Base-by-base conservation (phyloP, 2,329 filamentous ascomycete species). In the Simplicillium sp. region DNA sequence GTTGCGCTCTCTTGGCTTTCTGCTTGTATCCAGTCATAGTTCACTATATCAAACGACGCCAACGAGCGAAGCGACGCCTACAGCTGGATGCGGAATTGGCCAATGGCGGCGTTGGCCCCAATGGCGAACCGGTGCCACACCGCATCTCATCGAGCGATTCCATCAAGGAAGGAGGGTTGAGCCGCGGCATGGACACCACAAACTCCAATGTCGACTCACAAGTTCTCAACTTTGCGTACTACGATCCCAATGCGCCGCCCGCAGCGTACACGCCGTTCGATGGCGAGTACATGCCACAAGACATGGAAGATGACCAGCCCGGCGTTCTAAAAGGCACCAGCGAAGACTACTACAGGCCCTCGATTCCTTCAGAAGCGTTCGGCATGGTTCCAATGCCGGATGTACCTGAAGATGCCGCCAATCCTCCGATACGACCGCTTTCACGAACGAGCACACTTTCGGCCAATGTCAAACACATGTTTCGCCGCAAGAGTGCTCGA, bases 281-380 rank as follows among this genome's bases (percentile, higher is more conserved):
- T 15, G 49, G 48, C 28, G 51, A 56, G 17, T 54, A 53, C 39
- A 51, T 55, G 49, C 55, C 55, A 13, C 50, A 51, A 34, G 46
- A 50, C n/a, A 48, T 53, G 9, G 46, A 41, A 4, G 50, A 56
- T 40, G 52, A 55, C 25, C 54, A 57, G 15, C 50, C 56, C 25
- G 55, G 53, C 34, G 54, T 58, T 32, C 58, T 61, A 34, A 54
- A 50, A 41, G 61, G 58, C 31, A 59, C 54, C 32, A 67, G 55
- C 39, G 61, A 61, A 34, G 62, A 66, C 43, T 67, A 67, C 44
- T 67, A 67, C 47, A 63, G 61, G 37, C 56, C 60, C 11, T 58
- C 58, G 3, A 58, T 67, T 35, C 62, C 64, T 3, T 64, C 61
- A 3, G 60, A 62, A 39, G 61, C 60, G 5, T 65, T 66, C 45